These are phyloP conservation scores for Tillandsia fasciculata DNA, from an alignment of 176 grass and related monocot species.

Conservation along the genomic window DNA sequence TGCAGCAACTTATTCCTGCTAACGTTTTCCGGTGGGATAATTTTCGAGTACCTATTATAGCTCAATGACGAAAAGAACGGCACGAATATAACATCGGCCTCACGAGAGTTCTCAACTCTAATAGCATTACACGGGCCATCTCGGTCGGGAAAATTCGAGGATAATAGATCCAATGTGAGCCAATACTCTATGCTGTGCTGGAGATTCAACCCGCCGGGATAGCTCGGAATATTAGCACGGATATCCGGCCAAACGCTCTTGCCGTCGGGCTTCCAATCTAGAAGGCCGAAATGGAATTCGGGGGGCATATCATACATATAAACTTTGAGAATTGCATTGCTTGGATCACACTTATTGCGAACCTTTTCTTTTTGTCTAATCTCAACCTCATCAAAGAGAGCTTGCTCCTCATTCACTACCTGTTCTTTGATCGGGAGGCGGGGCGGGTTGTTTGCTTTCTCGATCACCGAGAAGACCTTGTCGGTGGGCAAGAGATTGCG, in stretches of 20 bases:
- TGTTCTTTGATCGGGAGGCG: neutral
- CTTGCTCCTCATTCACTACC: too few relatives aligned
- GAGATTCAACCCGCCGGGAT: slow-evolving; percentile 84
- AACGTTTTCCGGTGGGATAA: slow-evolving; percentile 41
- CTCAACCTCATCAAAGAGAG: slow-evolving; percentile 2
- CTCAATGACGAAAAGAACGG: slow-evolving; percentile 87
- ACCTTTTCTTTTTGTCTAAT: slow-evolving; percentile 8
- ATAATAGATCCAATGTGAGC: slow-evolving; percentile 80
- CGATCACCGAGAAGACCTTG: slow-evolving; percentile 25
- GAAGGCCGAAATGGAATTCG: slow-evolving; percentile 81
- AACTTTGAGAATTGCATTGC: slow-evolving; percentile 37
- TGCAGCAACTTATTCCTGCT: slow-evolving; percentile 50
- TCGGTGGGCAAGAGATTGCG: slow-evolving; percentile 24
- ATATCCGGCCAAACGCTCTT: slow-evolving; percentile 63
- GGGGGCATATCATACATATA: slow-evolving; percentile 88
- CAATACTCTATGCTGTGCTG: slow-evolving; percentile 95
- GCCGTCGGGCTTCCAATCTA: slow-evolving; percentile 42
- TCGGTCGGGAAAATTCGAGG: slow-evolving; percentile 37
- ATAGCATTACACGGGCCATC: slow-evolving; percentile 38
- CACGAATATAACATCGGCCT: slow-evolving; percentile 77
- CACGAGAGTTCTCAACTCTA: slow-evolving; percentile 39
- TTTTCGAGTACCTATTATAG: slow-evolving; percentile 74
- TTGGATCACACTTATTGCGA: slow-evolving; percentile 31
- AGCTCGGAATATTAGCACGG: slow-evolving; percentile 22
- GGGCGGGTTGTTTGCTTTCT: slow-evolving; percentile 1